Conservation (phyloP, 768 basidiomycete species). For the Panellus pusillus region DNA sequence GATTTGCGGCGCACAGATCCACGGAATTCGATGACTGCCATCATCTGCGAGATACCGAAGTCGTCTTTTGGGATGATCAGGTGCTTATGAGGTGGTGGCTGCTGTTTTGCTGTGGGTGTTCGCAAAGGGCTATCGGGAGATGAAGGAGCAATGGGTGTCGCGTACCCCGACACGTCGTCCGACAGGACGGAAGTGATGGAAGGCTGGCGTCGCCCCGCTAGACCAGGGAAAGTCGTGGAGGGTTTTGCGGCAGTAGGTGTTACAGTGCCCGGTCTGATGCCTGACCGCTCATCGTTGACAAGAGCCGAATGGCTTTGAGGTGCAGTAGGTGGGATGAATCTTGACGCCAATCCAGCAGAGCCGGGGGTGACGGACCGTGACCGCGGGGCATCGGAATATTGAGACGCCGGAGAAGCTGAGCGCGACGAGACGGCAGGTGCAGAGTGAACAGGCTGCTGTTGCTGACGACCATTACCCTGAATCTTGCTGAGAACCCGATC, state of each 20-base stretch:
- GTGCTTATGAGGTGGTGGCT: constrained; percentile 35
- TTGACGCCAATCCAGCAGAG: constrained; percentile 33
- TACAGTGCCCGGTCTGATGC: constrained; percentile 30
- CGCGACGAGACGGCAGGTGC: constrained; percentile 26
- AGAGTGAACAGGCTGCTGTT: neutral
- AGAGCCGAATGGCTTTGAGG: no score
- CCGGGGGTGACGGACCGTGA: constrained; percentile 47
- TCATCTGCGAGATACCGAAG: constrained; percentile 84
- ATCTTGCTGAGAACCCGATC: constrained; percentile 77
- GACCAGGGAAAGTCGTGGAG: constrained; percentile 14
- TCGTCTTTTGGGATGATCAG: constrained; percentile 70
- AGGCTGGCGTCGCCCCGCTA: constrained; percentile 50
- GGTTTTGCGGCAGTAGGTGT: constrained; percentile 36
- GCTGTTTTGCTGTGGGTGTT: constrained; percentile 34
- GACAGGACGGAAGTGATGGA: constrained; percentile 79
- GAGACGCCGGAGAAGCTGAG: constrained; percentile 48
- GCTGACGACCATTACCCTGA: constrained; percentile 47
- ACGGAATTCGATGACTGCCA: constrained; percentile 80
- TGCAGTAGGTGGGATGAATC: constrained; percentile 28
- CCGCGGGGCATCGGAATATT: constrained; percentile 46
- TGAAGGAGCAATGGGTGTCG: constrained; percentile 37
- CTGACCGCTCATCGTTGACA: neutral
- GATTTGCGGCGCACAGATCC: constrained; percentile 40
- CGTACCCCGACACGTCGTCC: constrained; percentile 50
- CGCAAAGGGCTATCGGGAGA: constrained; percentile 28